Evolutionary conservation across 106 monocot species (phyloP).

Genomic region (Allium sativum): DNA sequence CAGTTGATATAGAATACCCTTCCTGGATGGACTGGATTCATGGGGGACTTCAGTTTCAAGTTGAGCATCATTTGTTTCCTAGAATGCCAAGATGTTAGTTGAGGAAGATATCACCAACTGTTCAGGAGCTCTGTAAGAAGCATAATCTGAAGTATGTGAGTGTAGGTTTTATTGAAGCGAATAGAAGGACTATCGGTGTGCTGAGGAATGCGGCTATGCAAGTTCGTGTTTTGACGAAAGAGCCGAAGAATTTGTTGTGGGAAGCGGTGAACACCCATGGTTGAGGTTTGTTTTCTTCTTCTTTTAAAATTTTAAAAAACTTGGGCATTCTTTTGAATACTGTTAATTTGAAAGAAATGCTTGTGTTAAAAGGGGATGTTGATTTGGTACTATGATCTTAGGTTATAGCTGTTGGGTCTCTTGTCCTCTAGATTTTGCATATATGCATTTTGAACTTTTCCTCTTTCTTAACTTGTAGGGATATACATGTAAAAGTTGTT

Average conservation of each 20-base stretch:
- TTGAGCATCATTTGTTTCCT: constrained; percentile 60
- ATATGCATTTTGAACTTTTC: too few relatives aligned
- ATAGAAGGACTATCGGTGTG: constrained; percentile 29
- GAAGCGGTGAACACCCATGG: constrained; percentile 55
- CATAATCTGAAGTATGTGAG: constrained; percentile 31
- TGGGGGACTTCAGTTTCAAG: constrained; percentile 59
- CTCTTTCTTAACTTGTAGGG: too few relatives aligned
- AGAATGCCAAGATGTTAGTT: constrained; percentile 40
- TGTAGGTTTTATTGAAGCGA: constrained; percentile 33
- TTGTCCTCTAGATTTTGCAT: too few relatives aligned
- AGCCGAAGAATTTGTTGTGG: constrained; percentile 47
- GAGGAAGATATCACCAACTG: constrained; percentile 29
- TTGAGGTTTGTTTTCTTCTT: constrained; percentile 55
- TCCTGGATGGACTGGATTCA: constrained; percentile 78
- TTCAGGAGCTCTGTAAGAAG: constrained; percentile 43
- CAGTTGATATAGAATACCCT: constrained; percentile 43
- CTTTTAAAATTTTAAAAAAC: too few relatives aligned
- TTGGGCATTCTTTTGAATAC: too few relatives aligned
- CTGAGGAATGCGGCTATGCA: constrained; percentile 42
- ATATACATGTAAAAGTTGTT: too few relatives aligned
- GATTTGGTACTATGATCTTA: too few relatives aligned
- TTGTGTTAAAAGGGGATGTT: too few relatives aligned
- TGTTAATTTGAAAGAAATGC: too few relatives aligned
- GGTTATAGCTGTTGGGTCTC: too few relatives aligned
- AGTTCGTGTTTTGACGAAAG: constrained; percentile 18